Evolutionary conservation across 192 early-diverging fungal genomes (phyloP), one percentile per base, ranked within the genome.

Genomic region (Umbelopsis sp.): DNA sequence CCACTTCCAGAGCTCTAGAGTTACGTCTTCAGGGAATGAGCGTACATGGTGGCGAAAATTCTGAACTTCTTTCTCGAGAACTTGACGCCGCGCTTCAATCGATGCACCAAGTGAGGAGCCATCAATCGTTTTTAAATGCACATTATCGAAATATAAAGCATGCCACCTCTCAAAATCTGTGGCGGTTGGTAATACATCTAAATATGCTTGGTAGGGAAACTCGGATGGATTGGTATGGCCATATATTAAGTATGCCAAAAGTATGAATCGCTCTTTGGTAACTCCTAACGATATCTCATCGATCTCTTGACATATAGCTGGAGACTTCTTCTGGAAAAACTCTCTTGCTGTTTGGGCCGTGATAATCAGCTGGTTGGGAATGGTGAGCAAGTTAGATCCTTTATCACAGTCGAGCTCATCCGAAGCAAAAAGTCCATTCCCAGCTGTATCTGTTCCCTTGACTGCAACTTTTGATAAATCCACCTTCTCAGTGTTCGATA

Each of bases 1-100:
- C 90, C 89, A 92, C 8, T 78, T 58, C 73, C 81, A 91, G 9
- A 71, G 45, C 13, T 90, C 86, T 71, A 88, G 72, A 5, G 75
- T 64, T 2, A 86, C 44, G 12, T 73, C 51, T 18, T 41, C 33
- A 30, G 68, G 46, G 67, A 80, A 80, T 21, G 68, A 76, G 35
- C 71, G 71, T 25, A 70, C 47, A 13, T 41, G 27, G 1, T 49
- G 22, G 1, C 71, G 66, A 6, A 86, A 46, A 4, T 67, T 53
- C 2, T 78, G 73, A 52, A 77, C 86, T 69, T 90, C 90, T 1
- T 73, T 61, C 48, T 82, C 66, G 1, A 91, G 67, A 12, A 61
- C 81, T 2, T n/a, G 46, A 4, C 69, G 75, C 64, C 91, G 90
- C 16, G 88, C 80, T 11, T 41, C 37, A 41, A 41, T 41, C 37